phyloP scores from a whole-genome alignment of 2,329 filamentous ascomycete species.

The Rutstroemia sp. region DNA sequence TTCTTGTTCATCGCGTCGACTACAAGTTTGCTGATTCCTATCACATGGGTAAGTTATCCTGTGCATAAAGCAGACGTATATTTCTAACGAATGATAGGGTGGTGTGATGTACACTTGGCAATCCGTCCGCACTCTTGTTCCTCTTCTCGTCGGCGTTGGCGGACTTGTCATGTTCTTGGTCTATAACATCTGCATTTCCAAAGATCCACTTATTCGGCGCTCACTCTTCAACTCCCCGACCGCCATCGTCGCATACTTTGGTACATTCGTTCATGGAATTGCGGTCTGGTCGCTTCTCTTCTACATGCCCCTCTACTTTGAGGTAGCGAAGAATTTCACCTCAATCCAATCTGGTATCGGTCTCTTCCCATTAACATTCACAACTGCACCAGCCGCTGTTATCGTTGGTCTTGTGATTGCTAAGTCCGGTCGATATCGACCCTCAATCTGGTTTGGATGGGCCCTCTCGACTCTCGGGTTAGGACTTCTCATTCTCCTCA shows the following conservation, averaged over 20 bases:
- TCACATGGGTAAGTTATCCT: conserved; percentile 43
- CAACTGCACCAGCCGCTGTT: conserved; percentile 48
- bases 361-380: conserved; percentile 52
- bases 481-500: conserved; percentile 46
- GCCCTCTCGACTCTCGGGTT: conserved; percentile 47
- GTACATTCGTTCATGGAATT: conserved; percentile 46
- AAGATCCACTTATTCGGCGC: conserved; percentile 31
- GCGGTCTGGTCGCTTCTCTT: conserved; percentile 46
- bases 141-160: conserved; percentile 45
- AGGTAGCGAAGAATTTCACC: conserved; percentile 42
- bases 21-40: conserved; percentile 51
- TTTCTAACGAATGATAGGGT: conserved; percentile 24
- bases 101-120: conserved; percentile 58
- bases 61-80: background rate
- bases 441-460: conserved; percentile 48
- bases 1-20: conserved; percentile 51
- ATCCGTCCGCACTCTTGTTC: conserved; percentile 52
- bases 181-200: conserved; percentile 37
- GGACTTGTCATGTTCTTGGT: conserved; percentile 44
- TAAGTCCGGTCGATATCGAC: conserved; percentile 49
- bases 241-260: conserved; percentile 42
- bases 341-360: conserved; percentile 46
- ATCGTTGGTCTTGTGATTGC: conserved; percentile 48
- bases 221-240: conserved; percentile 38
- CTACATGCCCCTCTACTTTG: conserved; percentile 44